Evolutionary conservation across 2,329 filamentous ascomycete genomes (phyloP).

Genomic region (Arachnomyces sp.): DNA sequence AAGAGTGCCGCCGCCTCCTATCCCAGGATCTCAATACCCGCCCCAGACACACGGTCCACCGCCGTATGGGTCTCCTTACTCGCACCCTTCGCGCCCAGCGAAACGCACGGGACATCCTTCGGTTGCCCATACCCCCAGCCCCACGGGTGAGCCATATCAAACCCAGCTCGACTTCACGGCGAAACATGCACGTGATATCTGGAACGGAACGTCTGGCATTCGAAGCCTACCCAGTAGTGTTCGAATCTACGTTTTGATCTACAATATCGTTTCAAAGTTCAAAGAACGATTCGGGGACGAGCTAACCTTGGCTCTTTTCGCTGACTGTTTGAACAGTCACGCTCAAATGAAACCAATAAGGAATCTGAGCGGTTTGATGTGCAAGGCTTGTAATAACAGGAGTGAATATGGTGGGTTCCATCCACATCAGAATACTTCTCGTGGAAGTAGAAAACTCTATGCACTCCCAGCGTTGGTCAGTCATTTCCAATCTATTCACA

Average conservation of each 20-base stretch:
- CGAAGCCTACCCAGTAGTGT: constrained; percentile 56
- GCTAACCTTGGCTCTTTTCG: constrained; percentile 52
- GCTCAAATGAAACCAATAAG: constrained; percentile 52
- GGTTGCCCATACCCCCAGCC: constrained; percentile 24
- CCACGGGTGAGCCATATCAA: constrained; percentile 31
- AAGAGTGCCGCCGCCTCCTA: constrained; percentile 12
- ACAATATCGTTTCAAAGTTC: constrained; percentile 55
- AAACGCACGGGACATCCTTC: constrained; percentile 8
- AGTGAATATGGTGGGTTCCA: constrained; percentile 9
- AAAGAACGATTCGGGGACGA: constrained; percentile 50
- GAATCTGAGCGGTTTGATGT: constrained; percentile 48
- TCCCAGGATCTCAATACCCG: constrained; percentile 12
- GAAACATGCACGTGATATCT: constrained; percentile 52
- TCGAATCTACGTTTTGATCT: constrained; percentile 56
- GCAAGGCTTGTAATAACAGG: constrained; percentile 43
- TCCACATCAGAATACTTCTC: constrained; percentile 8
- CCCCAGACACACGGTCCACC: constrained; percentile 12
- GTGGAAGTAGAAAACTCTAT: constrained; percentile 18
- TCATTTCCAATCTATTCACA: constrained; percentile 33
- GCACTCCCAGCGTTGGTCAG: constrained; percentile 25
- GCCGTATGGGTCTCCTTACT: constrained; percentile 10
- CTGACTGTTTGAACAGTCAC: constrained; percentile 50
- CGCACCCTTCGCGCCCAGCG: constrained; percentile 6
- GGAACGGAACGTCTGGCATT: constrained; percentile 54
- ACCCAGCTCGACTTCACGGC: constrained; percentile 48